Conservation (phyloP, 768 basidiomycete species). For the Psilocybe cubensis region DNA sequence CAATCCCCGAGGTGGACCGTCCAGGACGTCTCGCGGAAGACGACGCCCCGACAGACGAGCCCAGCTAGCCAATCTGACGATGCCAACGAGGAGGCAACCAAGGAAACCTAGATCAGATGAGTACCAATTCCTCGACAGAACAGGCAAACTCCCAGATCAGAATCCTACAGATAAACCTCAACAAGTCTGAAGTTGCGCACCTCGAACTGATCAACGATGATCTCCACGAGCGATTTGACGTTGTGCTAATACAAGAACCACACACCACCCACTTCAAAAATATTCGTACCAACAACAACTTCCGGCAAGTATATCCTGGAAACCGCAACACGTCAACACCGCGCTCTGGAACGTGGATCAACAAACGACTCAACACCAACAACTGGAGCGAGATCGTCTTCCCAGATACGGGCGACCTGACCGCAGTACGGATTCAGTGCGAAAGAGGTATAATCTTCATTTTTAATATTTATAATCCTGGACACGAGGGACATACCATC, state of each 20-base stretch:
- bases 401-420: slow-evolving; percentile 25
- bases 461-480: slow-evolving; percentile 40
- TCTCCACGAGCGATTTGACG: not conserved
- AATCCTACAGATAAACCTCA: slow-evolving; percentile 11
- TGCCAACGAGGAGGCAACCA: no score
- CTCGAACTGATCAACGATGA: slow-evolving; percentile 10
- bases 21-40: no score
- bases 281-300: not conserved
- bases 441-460: slow-evolving; percentile 20
- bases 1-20: no score
- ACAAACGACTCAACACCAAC: slow-evolving; percentile 7
- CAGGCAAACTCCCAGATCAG: no score
- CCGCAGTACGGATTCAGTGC: slow-evolving; percentile 24
- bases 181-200: slow-evolving; percentile 12
- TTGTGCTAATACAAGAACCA: slow-evolving; percentile 18
- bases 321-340: not conserved
- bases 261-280: not conserved
- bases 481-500: not conserved
- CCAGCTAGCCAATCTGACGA: no score
- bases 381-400: slow-evolving; percentile 23
- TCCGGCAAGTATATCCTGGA: not conserved
- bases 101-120: no score
- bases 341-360: not conserved
- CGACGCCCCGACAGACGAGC: no score
- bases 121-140: no score